These are phyloP conservation scores for Hibiscus tridactylites DNA, from an alignment of 345 rosid species.

Conservation along the genomic window DNA sequence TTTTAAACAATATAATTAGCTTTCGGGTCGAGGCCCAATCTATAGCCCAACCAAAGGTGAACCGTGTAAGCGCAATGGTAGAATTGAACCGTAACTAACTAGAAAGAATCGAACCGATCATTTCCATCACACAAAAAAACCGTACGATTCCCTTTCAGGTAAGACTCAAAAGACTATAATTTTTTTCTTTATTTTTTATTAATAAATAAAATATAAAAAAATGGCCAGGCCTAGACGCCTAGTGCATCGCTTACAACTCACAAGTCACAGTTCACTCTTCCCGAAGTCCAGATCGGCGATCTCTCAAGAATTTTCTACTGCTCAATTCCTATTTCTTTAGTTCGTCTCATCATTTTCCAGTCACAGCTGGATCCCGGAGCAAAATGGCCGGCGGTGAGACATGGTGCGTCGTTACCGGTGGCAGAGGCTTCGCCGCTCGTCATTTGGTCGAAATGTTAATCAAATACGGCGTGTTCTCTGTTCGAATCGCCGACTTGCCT, in stretches of 20 bases:
- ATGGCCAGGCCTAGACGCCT: no score
- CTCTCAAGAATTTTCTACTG: background rate
- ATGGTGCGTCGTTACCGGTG: slow-evolving; percentile 90
- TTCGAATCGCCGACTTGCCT: slow-evolving; percentile 73
- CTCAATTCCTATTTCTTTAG: background rate
- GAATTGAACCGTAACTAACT: no score
- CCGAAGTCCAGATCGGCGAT: background rate
- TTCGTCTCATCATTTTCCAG: background rate
- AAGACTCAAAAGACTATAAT: no score
- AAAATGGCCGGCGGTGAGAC: slow-evolving; percentile 38
- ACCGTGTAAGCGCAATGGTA: no score
- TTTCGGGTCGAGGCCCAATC: no score
- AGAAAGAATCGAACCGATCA: no score
- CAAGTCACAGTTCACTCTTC: background rate
- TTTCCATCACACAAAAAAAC: no score
- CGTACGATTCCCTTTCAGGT: no score
- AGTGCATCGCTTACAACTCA: background rate
- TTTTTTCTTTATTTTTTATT: no score
- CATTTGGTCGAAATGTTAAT: slow-evolving; percentile 85
- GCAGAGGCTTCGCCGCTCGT: slow-evolving; percentile 85
- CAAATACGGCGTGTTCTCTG: slow-evolving; percentile 35
- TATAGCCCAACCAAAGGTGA: no score
- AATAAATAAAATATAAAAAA: no score
- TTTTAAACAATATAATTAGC: no score
- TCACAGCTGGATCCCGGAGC: background rate